phyloP scores from a whole-genome alignment of 2,329 filamentous ascomycete species.

The Alternaria sp. region DNA sequence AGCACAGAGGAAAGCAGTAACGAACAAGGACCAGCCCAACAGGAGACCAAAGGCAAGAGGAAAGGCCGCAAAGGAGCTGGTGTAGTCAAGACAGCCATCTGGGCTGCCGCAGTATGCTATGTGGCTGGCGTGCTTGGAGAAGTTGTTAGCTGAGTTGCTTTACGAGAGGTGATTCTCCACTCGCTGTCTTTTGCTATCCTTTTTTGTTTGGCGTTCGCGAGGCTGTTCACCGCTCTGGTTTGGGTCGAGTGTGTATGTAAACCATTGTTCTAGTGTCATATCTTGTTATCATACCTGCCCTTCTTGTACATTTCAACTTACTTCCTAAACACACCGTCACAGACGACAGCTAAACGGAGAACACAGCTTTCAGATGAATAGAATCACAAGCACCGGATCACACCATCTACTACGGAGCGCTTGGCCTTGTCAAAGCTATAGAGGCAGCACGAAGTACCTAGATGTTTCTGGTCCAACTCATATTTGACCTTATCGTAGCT shows the following conservation, averaged over 20 bases:
- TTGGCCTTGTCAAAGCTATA: no score
- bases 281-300: background rate
- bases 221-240: background rate
- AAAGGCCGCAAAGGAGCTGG: conserved; percentile 24
- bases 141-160: conserved; percentile 13
- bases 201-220: background rate
- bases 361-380: no score
- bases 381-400: no score
- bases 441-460: no score
- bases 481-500: background rate
- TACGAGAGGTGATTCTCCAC: background rate
- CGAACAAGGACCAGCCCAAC: background rate
- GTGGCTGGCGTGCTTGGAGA: conserved; percentile 45
- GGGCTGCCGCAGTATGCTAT: conserved; percentile 41
- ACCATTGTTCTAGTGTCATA: background rate
- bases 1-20: background rate
- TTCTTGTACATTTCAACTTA: background rate
- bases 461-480: no score
- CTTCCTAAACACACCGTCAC: background rate
- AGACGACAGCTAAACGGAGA: no score
- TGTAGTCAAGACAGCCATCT: conserved; percentile 44
- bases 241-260: background rate
- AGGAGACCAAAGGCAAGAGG: conserved; percentile 12
- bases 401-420: no score
- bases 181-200: background rate